Base-by-base conservation (phyloP, 2,329 filamentous ascomycete genomes). In the Colletotrichum endophyticum region DNA sequence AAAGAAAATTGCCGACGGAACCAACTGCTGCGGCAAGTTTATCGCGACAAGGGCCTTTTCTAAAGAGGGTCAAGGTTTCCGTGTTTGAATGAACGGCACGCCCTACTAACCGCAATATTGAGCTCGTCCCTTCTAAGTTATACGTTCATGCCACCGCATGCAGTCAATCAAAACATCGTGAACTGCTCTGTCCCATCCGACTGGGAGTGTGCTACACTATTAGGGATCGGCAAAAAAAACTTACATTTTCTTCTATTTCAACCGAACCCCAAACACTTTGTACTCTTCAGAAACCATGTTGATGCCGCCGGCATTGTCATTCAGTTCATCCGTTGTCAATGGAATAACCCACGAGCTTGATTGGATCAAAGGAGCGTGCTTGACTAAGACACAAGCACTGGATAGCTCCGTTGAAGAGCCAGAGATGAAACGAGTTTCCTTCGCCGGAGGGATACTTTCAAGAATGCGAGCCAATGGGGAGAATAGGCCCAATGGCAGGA, bases 321-420 rank as follows among this genome's bases (percentile, higher is more conserved):
- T 11, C 44, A 53, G 44, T 53, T 53, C 44, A 53, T 53, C 44
- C 44, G n/a, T 53, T 53, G 44, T 22, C 0, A 4, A 53, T 12
- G 11, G 1, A 22, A 13, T 22, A 19, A 0, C 2, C 8, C 8
- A 44, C 2, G 11, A 13, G 44, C 0, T 3, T 53, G 44, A 53
- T 53, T 53, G n/a, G n/a, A 0, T 0, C 0, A 25, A 25, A 22
- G 0, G 6, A 5, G 1, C 12, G 44, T 53, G 44, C 44, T 53
- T 53, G 44, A 53, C 6, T 53, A 22, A 53, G 44, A 49, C 0
- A 1, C 11, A 13, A 8, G 9, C n/a, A 49, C 44, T 22, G 11
- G 44, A 49, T 11, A 22, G 44, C n/a, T 22, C 39, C 19, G 19
- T 12, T 6, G 0, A 44, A 44, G n/a, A 22, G 6, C n/a, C n/a